phyloP scores from a whole-genome alignment of 2,329 filamentous ascomycete species.

The Fusarium liriodendri region DNA sequence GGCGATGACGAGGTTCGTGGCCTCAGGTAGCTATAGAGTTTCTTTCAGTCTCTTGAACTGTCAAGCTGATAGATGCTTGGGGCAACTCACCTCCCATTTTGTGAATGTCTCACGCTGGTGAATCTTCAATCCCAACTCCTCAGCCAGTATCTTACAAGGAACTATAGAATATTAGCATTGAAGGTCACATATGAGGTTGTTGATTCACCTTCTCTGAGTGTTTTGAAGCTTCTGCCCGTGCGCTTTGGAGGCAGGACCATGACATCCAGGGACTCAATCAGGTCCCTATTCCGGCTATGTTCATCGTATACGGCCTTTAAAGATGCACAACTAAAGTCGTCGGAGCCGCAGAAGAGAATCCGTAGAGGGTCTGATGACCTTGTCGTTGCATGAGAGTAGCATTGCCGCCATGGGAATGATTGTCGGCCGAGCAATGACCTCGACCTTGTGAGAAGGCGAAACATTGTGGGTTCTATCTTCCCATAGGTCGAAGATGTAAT shows the following conservation, averaged over 20 bases:
- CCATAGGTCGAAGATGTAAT: not conserved
- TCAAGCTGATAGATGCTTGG: not conserved
- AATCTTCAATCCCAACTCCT: conserved; percentile 71
- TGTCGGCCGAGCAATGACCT: conserved; percentile 16
- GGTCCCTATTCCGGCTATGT: conserved; percentile 59
- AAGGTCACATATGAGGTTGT: not conserved
- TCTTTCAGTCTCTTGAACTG: conserved; percentile 7
- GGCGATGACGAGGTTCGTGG: conserved; percentile 84
- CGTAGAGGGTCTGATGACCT: conserved; percentile 70
- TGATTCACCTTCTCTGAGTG: conserved; percentile 69
- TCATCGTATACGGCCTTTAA: conserved; percentile 76
- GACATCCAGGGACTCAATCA: conserved; percentile 85
- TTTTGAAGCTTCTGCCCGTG: conserved; percentile 80
- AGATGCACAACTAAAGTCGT: conserved; percentile 86
- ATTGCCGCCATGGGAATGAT: conserved; percentile 19
- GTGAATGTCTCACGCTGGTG: conserved; percentile 86
- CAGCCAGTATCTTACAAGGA: conserved; percentile 76
- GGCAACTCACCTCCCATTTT: conserved; percentile 74
- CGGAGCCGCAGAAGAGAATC: conserved; percentile 95
- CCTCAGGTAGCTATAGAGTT: conserved; percentile 62
- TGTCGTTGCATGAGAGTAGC: conserved; percentile 30
- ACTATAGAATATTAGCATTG: conserved; percentile 60
- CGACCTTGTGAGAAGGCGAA: conserved; percentile 20
- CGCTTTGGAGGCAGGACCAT: conserved; percentile 83
- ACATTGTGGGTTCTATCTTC: conserved; percentile 23